Base-by-base conservation (phyloP, 164 flowering plant genomes). In the Litsea cubeba region DNA sequence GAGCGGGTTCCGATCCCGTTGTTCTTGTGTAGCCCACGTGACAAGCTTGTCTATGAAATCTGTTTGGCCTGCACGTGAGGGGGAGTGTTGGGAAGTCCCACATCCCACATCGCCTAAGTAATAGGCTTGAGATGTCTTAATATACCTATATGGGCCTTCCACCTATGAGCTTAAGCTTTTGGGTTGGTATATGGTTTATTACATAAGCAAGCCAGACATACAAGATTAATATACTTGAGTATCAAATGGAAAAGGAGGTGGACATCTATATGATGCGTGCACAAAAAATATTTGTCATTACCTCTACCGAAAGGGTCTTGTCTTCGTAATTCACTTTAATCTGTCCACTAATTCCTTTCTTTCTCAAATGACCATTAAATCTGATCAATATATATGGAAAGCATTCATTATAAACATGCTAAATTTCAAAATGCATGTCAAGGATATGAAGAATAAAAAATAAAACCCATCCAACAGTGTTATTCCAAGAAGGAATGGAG, bases 341-440 rank as follows among this genome's bases (percentile, higher is more conserved):
- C 12, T 75, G 78, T n/a, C 99, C 98, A 78, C 92, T 88, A 68
- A 90, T 84, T 26, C 98, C 98, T 84, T 93, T 95, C 86, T 83
- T 95, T 71, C 87, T 72, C 24, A 82, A 73, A 84, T 90, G 95
- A 14, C 83, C 83, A 84, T 92, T 91, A 76, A 95, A 95, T 75
- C 98, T 95, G 68, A 32, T 71, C n/a, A 65, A 50, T 79, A 62
- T 50, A 12, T 75, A 77, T 10, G 28, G 68, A 46, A 62, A 22
- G 62, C 10, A 46, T 71, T 54, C 60, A 54, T 14, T 65, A 72
- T 58, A 71, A 71, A 68, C 70, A 68, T 26, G 65, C 25, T n/a
- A 74, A 24, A 62, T 3, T 50, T 30, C 15, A 17, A 66, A 28
- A 23, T 62, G 60, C 25, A 78, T 62, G 24, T 12, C n/a, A 49